These are phyloP conservation scores for Globisporangium nunn DNA, from an alignment of 352 stramenopile genomes.

Conservation along the genomic window DNA sequence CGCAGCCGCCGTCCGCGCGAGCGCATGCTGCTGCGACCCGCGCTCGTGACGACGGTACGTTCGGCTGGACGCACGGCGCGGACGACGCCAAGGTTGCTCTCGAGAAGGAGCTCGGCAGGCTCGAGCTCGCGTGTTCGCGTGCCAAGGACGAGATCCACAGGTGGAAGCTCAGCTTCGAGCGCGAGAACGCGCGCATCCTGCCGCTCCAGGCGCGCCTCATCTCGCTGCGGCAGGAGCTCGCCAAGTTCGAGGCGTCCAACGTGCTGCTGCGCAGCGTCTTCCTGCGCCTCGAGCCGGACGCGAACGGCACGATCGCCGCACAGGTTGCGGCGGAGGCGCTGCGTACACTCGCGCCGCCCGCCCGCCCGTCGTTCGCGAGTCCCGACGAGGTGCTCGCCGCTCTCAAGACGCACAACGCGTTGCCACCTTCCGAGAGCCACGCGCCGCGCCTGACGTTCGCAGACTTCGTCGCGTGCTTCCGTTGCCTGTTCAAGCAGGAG, in stretches of 20 bases:
- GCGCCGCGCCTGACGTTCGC: constrained; percentile 17
- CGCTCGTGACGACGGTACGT: background rate
- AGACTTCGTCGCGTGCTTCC: constrained; percentile 28
- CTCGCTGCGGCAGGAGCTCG: constrained; percentile 17
- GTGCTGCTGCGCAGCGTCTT: constrained; percentile 30
- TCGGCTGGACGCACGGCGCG: constrained; percentile 1
- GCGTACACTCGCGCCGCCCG: constrained; percentile 15
- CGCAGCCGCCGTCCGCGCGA: background rate
- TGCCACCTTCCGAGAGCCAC: background rate
- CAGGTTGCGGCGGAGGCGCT: constrained; percentile 13
- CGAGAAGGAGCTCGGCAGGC: constrained; percentile 34
- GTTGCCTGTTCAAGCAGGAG: background rate
- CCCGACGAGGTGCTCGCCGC: constrained; percentile 11
- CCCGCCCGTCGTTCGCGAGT: constrained; percentile 1
- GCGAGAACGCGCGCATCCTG: constrained; percentile 32
- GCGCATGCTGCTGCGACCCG: background rate
- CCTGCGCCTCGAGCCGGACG: constrained; percentile 16
- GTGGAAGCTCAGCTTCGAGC: constrained; percentile 36
- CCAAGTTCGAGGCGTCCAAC: constrained; percentile 17
- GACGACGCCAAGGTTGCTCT: constrained; percentile 19
- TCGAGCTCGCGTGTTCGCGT: constrained; percentile 24
- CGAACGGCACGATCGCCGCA: constrained; percentile 8
- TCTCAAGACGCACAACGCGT: constrained; percentile 8
- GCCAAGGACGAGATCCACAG: constrained; percentile 34
- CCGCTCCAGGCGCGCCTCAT: constrained; percentile 29